Conservation (phyloP, 2,329 filamentous ascomycete genomes). For the Hypoxylon sp. region DNA sequence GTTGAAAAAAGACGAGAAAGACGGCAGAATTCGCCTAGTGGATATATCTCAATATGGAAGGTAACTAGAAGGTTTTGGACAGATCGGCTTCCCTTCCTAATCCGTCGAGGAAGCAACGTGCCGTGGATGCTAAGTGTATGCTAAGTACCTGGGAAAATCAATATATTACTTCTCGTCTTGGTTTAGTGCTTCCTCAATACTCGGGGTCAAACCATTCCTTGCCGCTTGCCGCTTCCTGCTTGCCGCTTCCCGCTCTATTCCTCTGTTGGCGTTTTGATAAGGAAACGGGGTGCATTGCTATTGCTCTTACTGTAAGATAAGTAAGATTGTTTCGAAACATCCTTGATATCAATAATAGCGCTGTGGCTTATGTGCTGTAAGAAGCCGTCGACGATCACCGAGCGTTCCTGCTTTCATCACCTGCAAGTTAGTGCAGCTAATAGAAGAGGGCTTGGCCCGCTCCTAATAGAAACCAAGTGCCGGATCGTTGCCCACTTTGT, state of each 20-base stretch:
- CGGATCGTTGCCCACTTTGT: constrained; percentile 28
- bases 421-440: constrained; percentile 32
- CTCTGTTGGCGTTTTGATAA: constrained; percentile 17
- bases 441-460: constrained; percentile 21
- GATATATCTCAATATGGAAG: constrained; percentile 37
- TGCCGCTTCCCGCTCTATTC: constrained; percentile 1
- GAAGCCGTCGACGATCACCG: constrained; percentile 13
- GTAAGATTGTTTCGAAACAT: not conserved
- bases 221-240: not conserved
- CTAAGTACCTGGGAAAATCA: constrained; percentile 23
- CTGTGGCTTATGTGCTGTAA: constrained; percentile 10
- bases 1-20: constrained; percentile 1
- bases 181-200: constrained; percentile 22
- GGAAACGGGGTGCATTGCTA: not conserved
- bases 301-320: constrained; percentile 5
- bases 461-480: constrained; percentile 37
- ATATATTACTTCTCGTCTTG: constrained; percentile 32
- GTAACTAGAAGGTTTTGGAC: constrained; percentile 26
- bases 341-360: not conserved
- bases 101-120: constrained; percentile 35
- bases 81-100: constrained; percentile 39
- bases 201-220: constrained; percentile 1
- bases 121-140: constrained; percentile 28
- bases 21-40: constrained; percentile 33
- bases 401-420: constrained; percentile 37